Evolutionary conservation across 352 stramenopile species (phyloP).

Genomic region (Pythium aquatile): DNA sequence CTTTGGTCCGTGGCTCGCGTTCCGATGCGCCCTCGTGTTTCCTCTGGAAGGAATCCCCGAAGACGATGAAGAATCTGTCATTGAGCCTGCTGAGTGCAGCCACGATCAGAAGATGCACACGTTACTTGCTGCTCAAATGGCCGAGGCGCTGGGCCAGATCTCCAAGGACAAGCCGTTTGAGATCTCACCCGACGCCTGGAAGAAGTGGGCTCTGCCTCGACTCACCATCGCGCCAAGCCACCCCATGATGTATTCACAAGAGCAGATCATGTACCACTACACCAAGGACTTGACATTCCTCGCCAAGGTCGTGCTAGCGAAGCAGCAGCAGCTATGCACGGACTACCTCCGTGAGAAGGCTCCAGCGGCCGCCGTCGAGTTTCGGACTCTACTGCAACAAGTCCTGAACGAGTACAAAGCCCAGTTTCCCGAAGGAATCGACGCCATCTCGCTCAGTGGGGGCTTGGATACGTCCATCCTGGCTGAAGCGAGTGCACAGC

Average conservation of each 20-base stretch:
- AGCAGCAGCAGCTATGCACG: conserved; percentile 30
- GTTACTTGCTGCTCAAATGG: conserved; percentile 42
- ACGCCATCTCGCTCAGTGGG: conserved; percentile 59
- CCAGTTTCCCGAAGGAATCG: conserved; percentile 35
- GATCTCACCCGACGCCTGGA: conserved; percentile 53
- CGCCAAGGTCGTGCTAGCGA: conserved; percentile 33
- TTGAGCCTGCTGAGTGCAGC: conserved; percentile 34
- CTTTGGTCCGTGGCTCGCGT: conserved; percentile 65
- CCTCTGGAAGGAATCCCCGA: conserved; percentile 29
- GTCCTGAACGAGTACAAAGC: conserved; percentile 45
- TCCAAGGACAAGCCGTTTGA: conserved; percentile 29
- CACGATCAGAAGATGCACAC: conserved; percentile 43
- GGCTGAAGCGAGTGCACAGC: conserved; percentile 49
- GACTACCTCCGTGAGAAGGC: conserved; percentile 50
- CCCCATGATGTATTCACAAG: conserved; percentile 52
- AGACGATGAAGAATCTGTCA: conserved; percentile 11
- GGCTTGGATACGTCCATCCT: conserved; percentile 75
- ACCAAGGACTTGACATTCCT: conserved; percentile 59
- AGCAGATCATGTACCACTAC: conserved; percentile 77
- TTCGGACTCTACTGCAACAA: conserved; percentile 48
- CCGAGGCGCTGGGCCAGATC: conserved; percentile 40
- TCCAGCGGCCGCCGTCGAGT: conserved; percentile 35
- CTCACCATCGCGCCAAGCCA: conserved; percentile 61
- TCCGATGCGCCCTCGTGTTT: conserved; percentile 63
- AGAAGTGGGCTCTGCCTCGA: conserved; percentile 52